These are phyloP conservation scores for Entomortierella beljakovae DNA, from an alignment of 192 early-diverging fungal species.

Conservation along the genomic window DNA sequence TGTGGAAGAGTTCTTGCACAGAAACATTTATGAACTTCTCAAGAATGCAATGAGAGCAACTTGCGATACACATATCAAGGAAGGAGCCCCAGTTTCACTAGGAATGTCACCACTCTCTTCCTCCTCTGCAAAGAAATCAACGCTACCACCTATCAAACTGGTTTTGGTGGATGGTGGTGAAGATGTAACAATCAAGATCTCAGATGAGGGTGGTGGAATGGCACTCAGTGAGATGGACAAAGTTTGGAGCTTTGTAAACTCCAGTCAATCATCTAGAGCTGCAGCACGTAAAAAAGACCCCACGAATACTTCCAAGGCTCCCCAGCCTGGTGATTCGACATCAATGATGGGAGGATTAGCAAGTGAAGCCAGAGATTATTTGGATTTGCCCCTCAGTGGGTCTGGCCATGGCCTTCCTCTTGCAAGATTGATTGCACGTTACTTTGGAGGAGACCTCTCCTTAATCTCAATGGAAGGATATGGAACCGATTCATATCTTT, in stretches of 20 bases:
- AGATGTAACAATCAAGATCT: constrained; percentile 75
- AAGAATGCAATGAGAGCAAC: constrained; percentile 70
- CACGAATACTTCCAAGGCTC: not conserved
- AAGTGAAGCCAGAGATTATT: constrained; percentile 44
- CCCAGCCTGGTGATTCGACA: constrained; percentile 39
- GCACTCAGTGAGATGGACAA: constrained; percentile 67
- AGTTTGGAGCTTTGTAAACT: constrained; percentile 69
- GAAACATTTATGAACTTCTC: constrained; percentile 71
- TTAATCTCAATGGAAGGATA: constrained; percentile 76
- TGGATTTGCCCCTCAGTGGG: constrained; percentile 42
- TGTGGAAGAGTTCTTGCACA: constrained; percentile 68
- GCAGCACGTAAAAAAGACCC: not conserved
- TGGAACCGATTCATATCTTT: constrained; percentile 71
- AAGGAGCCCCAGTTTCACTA: constrained; percentile 16
- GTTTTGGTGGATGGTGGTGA: constrained; percentile 72
- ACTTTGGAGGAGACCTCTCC: constrained; percentile 76
- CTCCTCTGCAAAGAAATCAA: constrained; percentile 3
- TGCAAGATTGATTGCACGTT: constrained; percentile 68
- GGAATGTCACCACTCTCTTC: constrained; percentile 22
- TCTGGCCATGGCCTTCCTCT: constrained; percentile 60
- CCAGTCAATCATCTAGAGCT: constrained; percentile 11
- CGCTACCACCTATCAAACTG: constrained; percentile 65
- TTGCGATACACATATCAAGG: constrained; percentile 57
- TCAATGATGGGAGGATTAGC: constrained; percentile 42
- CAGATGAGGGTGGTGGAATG: constrained; percentile 78